A percentile compares a stretch with the other conserved stretches of the same genome.
Evolutionary conservation across 176 grass and related monocot genomes (phyloP).

Genomic region (barley (Hordeum vulgare)): MorexV3_pseudomolecules_assembly NC_058524.1:115914876-115915375

Average conservation of each 20-base stretch:
- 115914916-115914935: background rate
- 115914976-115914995: background rate
- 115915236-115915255: too few relatives aligned
- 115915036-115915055: background rate
- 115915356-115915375: too few relatives aligned
- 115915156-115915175: background rate
- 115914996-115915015: background rate
- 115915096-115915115: background rate
- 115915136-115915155: background rate
- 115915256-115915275: too few relatives aligned
- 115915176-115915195: too few relatives aligned
- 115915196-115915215: too few relatives aligned
- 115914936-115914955: background rate
- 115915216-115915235: too few relatives aligned
- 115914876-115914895: background rate
- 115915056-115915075: background rate
- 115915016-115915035: background rate
- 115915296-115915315: too few relatives aligned
- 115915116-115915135: background rate
- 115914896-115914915: background rate
- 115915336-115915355: too few relatives aligned
- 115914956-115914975: background rate
- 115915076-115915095: background rate
- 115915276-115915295: too few relatives aligned
- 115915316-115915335: too few relatives aligned